Evolutionary conservation across 2,329 filamentous ascomycete species (phyloP).

Genomic region (Harringtonia lauricola): DNA sequence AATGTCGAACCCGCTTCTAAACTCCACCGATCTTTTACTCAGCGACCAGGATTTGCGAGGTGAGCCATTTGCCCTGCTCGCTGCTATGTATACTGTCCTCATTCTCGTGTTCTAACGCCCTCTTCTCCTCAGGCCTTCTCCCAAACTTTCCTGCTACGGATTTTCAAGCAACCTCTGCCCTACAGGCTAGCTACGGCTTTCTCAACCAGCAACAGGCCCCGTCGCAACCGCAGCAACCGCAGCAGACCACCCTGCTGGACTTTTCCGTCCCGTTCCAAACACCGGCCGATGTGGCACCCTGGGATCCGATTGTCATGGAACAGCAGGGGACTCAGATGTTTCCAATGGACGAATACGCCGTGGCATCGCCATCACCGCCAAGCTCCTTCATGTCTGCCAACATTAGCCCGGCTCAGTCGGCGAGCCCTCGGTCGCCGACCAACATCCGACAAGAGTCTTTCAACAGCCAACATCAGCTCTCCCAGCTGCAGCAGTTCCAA

Average conservation of each 20-base stretch:
- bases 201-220: not conserved
- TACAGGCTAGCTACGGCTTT: not conserved
- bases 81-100: not conserved
- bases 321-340: slow-evolving; percentile 21
- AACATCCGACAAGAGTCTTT: slow-evolving; percentile 17
- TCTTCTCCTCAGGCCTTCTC: not conserved
- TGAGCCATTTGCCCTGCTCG: not conserved
- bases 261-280: slow-evolving; percentile 28
- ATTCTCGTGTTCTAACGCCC: not conserved
- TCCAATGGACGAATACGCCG: slow-evolving; percentile 24
- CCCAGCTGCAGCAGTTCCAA: not conserved
- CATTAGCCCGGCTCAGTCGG: slow-evolving; percentile 14
- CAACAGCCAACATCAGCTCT: slow-evolving; percentile 9
- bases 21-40: slow-evolving; percentile 1
- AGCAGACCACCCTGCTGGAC: slow-evolving; percentile 9
- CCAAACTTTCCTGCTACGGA: not conserved
- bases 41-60: slow-evolving; percentile 8
- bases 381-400: slow-evolving; percentile 11
- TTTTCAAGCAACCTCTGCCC: not conserved
- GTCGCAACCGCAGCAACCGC: not conserved
- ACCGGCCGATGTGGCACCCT: slow-evolving; percentile 26
- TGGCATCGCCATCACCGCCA: slow-evolving; percentile 22
- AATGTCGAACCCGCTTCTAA: not conserved
- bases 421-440: slow-evolving; percentile 18
- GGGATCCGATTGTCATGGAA: slow-evolving; percentile 27